Conservation (phyloP, 2,329 filamentous ascomycete genomes). For the Colletotrichum sp. region DNA sequence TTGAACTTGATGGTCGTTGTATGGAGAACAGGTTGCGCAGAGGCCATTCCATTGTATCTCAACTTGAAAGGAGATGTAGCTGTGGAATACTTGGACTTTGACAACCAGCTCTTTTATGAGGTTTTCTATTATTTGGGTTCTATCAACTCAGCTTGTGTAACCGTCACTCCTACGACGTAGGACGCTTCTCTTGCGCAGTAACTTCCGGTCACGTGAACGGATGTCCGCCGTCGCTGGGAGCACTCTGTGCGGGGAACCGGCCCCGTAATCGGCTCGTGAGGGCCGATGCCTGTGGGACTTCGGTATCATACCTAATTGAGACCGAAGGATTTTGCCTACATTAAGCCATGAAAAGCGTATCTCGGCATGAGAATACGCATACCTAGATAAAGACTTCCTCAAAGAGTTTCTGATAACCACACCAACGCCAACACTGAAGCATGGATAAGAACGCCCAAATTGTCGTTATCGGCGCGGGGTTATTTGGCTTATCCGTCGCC, state of each 20-base stretch:
- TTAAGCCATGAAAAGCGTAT: not conserved
- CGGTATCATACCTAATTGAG: not conserved
- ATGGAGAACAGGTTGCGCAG: not conserved
- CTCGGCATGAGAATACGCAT: not conserved
- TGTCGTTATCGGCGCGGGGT: constrained; percentile 33
- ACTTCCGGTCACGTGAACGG: not conserved
- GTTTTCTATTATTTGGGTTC: not conserved
- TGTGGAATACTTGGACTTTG: not conserved
- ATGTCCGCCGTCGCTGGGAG: not conserved
- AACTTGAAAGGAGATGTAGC: not conserved
- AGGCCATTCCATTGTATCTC: not conserved
- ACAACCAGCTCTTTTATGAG: not conserved
- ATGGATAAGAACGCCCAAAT: constrained; percentile 3
- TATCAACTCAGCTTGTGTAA: not conserved
- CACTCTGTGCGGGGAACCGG: not conserved
- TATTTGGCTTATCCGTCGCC: constrained; percentile 33
- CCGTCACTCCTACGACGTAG: not conserved
- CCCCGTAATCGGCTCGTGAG: not conserved
- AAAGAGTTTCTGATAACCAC: not conserved
- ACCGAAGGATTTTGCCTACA: not conserved
- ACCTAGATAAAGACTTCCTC: not conserved
- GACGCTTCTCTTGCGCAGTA: not conserved
- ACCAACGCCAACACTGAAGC: not conserved
- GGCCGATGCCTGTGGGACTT: not conserved
- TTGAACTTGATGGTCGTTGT: not conserved